Evolutionary conservation across 495 filamentous ascomycete species (phyloP), one percentile per base, ranked within the genome.

Genomic region (Xylaria sp.): DNA sequence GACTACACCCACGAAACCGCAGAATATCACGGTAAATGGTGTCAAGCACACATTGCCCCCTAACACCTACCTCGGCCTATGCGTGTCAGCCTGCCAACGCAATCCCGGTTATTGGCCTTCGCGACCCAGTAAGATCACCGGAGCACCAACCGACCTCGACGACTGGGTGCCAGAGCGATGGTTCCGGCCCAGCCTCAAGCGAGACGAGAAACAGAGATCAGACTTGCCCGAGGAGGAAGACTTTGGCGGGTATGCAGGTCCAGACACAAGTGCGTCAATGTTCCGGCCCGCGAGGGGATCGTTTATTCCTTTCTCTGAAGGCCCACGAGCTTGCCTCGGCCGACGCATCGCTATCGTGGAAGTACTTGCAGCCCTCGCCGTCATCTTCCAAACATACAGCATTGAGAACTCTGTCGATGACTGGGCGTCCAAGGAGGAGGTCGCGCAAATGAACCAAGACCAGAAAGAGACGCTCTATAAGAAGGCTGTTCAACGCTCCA

Each of bases 321-420:
- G 93, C 2, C 81, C 86, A 41, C 85, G 88, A 69, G 88, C 90
- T 71, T 96, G 91, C 81, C 85, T 89, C 72, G 93, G 86, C 70
- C 85, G 87, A 66, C 87, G 88, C 73, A 93, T 95, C 72, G 92
- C 93, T 17, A 91, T 94, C 80, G 93, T 94, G 71, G 91, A 96
- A 77, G 82, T 92, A 53, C 82, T 88, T 40, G 91, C 90, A 0
- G 91, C 88, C 68, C 83, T 96, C 65, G 86, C 90, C 1, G 85
- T 88, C 12, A 80, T 94, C 9, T 91, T 93, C 68, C 83, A 86
- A 65, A 79, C 85, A 41, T 91, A 89, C 77, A 89, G 85, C 70
- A 82, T 93, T 14, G 89, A 92, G 80, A 83, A 94, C 59, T 90
- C 85, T 1, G 86, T 93, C 19, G 83, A 88, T 46, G 83, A 87